Conservation (phyloP, 331 rosid species). For the Rosa hybrid region DNA sequence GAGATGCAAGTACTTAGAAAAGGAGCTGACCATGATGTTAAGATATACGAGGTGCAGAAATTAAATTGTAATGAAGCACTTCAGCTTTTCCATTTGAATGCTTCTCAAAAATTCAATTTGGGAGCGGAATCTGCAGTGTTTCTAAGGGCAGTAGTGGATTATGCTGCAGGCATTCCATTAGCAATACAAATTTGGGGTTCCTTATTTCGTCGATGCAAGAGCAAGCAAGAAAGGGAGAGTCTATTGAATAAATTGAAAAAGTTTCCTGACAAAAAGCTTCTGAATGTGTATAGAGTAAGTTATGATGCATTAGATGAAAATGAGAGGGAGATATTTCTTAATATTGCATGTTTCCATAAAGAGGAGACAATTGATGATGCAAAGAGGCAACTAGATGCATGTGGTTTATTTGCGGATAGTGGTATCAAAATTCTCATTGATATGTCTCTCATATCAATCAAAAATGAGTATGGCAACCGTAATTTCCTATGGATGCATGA, state of each 20-base stretch:
- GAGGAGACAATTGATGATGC: background rate
- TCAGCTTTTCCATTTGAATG: background rate
- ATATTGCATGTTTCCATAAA: slow-evolving; percentile 5
- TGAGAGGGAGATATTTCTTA: slow-evolving; percentile 7
- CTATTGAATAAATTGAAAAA: background rate
- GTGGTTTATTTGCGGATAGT: background rate
- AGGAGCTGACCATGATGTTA: background rate
- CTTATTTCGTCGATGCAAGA: background rate
- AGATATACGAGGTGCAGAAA: background rate
- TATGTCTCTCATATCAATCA: slow-evolving; percentile 19
- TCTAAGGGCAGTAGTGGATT: background rate
- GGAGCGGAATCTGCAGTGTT: background rate
- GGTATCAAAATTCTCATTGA: slow-evolving; percentile 21
- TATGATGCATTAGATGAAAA: background rate
- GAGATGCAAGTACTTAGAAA: background rate
- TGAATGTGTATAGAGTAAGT: slow-evolving; percentile 10
- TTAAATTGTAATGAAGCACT: background rate
- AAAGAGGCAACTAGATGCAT: background rate
- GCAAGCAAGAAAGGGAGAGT: background rate
- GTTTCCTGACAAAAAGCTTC: background rate
- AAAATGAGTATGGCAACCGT: too few relatives aligned
- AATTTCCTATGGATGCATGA: slow-evolving; percentile 23
- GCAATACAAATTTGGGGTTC: background rate
- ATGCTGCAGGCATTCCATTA: slow-evolving; percentile 12
- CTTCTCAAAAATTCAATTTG: background rate